Percentiles rank a stretch among this genome's conserved stretches.
phyloP scores from a whole-genome alignment of 257 asterid genomes.

The Lycium ferocissimum region DNA sequence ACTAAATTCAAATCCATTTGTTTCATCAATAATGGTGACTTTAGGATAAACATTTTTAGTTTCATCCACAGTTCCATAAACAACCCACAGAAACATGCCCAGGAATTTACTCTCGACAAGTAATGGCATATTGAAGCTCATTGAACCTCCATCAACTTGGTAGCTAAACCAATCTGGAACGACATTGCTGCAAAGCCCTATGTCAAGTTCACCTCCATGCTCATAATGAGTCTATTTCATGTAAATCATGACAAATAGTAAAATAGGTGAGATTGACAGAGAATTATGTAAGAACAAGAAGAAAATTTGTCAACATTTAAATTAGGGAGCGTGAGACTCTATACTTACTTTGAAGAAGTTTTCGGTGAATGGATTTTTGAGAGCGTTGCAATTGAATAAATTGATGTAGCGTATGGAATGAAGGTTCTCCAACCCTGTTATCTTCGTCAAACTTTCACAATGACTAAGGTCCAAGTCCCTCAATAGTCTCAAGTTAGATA shows the following conservation, averaged over 20 bases:
- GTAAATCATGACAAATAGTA: background rate
- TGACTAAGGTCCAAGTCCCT: no score
- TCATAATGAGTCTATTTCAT: background rate
- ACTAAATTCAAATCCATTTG: background rate
- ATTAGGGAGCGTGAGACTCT: no score
- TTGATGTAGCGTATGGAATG: no score
- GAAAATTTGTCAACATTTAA: no score
- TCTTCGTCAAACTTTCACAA: no score
- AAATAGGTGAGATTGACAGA: no score
- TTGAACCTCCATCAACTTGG: constrained; percentile 7
- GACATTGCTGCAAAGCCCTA: background rate
- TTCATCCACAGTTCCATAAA: background rate
- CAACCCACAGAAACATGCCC: background rate
- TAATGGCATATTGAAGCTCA: background rate
- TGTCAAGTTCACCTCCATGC: background rate
- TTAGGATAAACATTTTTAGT: background rate
- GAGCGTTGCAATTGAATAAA: no score
- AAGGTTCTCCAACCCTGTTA: no score
- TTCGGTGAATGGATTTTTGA: no score
- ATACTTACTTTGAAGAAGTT: no score
- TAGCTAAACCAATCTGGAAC: constrained; percentile 23
- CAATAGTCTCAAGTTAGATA: no score
- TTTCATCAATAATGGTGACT: background rate
- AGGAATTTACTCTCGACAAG: background rate
- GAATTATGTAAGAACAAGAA: no score